Evolutionary conservation across 108 stramenopile species (phyloP).

Genomic region (Nitzschia sp.): DNA sequence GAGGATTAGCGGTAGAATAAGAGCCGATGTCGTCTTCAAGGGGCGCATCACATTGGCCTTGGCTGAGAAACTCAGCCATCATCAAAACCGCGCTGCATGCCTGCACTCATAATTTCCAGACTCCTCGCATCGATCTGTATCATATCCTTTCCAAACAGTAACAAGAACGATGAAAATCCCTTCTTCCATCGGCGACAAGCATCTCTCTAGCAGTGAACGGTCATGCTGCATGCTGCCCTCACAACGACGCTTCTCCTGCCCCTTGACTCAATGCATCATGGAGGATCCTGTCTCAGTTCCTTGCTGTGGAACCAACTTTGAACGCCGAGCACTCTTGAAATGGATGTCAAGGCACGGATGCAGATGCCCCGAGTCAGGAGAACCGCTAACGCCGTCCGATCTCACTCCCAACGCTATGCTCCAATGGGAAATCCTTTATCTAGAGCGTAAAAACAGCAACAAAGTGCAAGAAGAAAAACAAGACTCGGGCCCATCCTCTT

Average conservation of each 20-base stretch:
- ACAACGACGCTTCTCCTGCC: constrained; percentile 6
- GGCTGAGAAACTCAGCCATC: too few species aligned
- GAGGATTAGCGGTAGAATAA: too few species aligned
- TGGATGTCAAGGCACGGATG: constrained; percentile 7
- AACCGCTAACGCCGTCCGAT: background rate
- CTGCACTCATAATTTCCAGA: too few species aligned
- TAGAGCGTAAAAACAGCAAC: constrained; percentile 3
- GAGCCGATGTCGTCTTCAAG: too few species aligned
- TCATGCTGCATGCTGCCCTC: background rate
- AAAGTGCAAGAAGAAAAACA: background rate
- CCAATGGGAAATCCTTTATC: constrained; percentile 9
- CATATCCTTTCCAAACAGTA: background rate
- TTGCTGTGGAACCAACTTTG: constrained; percentile 10
- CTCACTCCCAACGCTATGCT: constrained; percentile 1
- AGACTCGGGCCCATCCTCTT: background rate
- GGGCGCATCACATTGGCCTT: too few species aligned
- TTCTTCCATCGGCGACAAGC: background rate
- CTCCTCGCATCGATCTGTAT: background rate
- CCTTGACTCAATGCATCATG: constrained; percentile 7
- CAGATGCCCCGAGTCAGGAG: background rate
- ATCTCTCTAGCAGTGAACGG: background rate
- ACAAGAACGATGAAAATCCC: constrained; percentile 2
- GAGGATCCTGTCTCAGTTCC: constrained; percentile 12
- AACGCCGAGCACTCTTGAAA: constrained; percentile 5
- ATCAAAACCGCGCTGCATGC: too few species aligned